phyloP scores from a whole-genome alignment of 257 asterid species.

The Ocimum tenuiflorum region DNA sequence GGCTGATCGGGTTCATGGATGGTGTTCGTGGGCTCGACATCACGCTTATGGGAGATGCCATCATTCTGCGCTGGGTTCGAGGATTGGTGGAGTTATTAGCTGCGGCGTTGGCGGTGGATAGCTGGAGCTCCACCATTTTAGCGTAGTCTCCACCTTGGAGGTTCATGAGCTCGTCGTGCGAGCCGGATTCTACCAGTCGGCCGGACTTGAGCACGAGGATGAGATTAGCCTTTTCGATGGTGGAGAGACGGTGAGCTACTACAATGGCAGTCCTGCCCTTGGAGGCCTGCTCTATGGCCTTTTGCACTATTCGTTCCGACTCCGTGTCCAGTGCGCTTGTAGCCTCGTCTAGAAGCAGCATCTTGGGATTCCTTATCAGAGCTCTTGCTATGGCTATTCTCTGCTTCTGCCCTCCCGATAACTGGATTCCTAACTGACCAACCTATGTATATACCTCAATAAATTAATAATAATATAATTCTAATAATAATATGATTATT shows the following conservation, averaged over 20 bases:
- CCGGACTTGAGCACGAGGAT: constrained; percentile 56
- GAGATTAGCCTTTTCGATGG: constrained; percentile 47
- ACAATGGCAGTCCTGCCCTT: constrained; percentile 61
- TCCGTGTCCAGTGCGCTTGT: constrained; percentile 74
- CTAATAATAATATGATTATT: too few species aligned
- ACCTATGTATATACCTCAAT: constrained; percentile 44
- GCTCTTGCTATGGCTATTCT: constrained; percentile 84
- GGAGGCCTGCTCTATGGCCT: constrained; percentile 63
- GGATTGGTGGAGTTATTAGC: constrained; percentile 16
- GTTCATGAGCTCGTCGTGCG: constrained; percentile 59
- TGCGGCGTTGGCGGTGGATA: constrained; percentile 26
- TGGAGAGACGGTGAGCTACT: constrained; percentile 75
- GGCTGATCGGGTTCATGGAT: constrained; percentile 50
- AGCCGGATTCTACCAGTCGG: constrained; percentile 55
- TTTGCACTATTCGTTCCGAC: constrained; percentile 60
- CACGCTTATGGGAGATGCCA: constrained; percentile 47
- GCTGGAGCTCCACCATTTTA: constrained; percentile 60
- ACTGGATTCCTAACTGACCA: constrained; percentile 69
- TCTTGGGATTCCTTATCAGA: constrained; percentile 60
- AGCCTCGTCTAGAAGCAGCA: constrained; percentile 74
- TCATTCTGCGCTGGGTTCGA: constrained; percentile 26
- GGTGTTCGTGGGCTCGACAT: constrained; percentile 68
- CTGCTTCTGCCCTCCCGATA: constrained; percentile 87
- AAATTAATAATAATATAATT: too few species aligned
- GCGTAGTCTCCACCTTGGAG: constrained; percentile 51